Conservation (phyloP, 768 basidiomycete species). For the Tylopilus intermedius region DNA sequence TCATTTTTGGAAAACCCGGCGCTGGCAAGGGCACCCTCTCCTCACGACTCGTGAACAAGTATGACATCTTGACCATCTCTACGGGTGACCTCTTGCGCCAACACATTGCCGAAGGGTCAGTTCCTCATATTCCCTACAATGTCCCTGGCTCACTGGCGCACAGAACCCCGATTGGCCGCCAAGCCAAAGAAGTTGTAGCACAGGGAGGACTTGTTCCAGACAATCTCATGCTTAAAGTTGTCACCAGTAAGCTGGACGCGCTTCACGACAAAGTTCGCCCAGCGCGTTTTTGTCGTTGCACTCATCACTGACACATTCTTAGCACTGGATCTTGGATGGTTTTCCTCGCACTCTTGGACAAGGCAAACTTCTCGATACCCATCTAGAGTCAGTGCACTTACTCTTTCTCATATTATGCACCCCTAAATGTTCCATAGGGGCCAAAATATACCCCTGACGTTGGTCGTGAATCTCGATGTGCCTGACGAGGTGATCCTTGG, state of each 20-base stretch:
- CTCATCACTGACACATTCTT: background rate
- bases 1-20: slow-evolving; percentile 60
- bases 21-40: slow-evolving; percentile 84
- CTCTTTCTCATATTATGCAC: background rate
- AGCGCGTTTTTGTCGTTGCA: background rate
- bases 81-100: slow-evolving; percentile 83
- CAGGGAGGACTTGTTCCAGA: slow-evolving; percentile 74
- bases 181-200: slow-evolving; percentile 77
- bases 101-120: slow-evolving; percentile 61
- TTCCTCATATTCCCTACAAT: background rate
- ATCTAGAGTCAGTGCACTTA: slow-evolving; percentile 53
- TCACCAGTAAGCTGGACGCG: slow-evolving; percentile 64
- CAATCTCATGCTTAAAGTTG: slow-evolving; percentile 72
- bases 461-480: slow-evolving; percentile 86
- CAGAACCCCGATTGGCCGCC: slow-evolving; percentile 64
- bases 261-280: slow-evolving; percentile 60
- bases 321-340: slow-evolving; percentile 93
- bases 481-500: slow-evolving; percentile 78
- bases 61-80: slow-evolving; percentile 71
- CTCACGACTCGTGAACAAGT: slow-evolving; percentile 69
- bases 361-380: slow-evolving; percentile 69
- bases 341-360: slow-evolving; percentile 89
- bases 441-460: slow-evolving; percentile 61
- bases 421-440: slow-evolving; percentile 37
- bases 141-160: slow-evolving; percentile 1